phyloP scores from a whole-genome alignment of 2,329 filamentous ascomycete species.

The Lasiodiplodia hormozganensis region DNA sequence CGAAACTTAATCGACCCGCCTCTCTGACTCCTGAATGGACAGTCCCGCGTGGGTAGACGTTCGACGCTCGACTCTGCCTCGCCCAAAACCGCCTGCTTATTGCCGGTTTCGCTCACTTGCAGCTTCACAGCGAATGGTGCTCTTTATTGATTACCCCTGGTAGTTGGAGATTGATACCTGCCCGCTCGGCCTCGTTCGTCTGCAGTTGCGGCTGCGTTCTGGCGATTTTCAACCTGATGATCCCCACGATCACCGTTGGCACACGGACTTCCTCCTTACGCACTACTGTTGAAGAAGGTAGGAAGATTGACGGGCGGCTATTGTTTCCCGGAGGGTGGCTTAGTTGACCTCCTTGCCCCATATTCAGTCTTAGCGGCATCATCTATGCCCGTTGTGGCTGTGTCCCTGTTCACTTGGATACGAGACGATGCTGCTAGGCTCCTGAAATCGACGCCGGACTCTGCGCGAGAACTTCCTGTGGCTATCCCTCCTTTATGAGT shows the following conservation, averaged over 20 bases:
- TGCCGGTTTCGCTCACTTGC: slow-evolving; percentile 10
- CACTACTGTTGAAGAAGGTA: no score
- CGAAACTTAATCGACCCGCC: neutral
- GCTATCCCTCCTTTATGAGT: neutral
- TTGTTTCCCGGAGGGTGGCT: neutral
- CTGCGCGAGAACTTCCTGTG: neutral
- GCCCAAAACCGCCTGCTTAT: neutral
- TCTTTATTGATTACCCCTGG: neutral
- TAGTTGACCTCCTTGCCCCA: neutral
- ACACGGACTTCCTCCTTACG: neutral
- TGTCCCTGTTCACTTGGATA: neutral
- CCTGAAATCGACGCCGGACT: neutral
- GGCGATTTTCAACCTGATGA: neutral
- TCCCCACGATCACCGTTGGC: neutral
- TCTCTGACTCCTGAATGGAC: slow-evolving; percentile 3
- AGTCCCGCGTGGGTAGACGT: slow-evolving; percentile 13
- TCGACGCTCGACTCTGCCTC: slow-evolving; percentile 8
- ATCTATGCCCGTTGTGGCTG: neutral
- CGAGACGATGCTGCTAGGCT: neutral
- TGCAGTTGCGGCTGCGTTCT: neutral
- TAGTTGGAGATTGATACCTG: neutral
- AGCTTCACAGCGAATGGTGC: neutral
- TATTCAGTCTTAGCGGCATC: neutral
- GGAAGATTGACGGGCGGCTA: neutral
- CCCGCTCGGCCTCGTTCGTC: no score